Conservation (phyloP, 768 basidiomycete genomes). For the Scleroderma citrinum region DNA sequence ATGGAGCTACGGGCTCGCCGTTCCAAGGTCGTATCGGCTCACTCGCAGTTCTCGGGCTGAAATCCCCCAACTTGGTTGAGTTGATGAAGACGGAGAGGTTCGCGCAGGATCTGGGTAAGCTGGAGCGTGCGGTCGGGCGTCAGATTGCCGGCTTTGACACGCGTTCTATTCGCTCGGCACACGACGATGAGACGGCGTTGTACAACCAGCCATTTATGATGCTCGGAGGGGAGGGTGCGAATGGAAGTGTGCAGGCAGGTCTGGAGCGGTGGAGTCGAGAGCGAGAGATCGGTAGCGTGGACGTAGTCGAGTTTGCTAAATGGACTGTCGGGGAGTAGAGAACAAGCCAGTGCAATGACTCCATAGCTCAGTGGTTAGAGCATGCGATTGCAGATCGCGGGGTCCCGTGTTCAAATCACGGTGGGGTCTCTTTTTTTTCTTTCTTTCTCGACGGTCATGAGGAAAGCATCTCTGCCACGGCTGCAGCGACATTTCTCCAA, state of each 20-base stretch:
- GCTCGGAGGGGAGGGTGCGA: slow-evolving; percentile 47
- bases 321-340: slow-evolving; percentile 55
- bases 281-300: slow-evolving; percentile 38
- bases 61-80: slow-evolving; percentile 40
- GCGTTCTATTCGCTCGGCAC: slow-evolving; percentile 34
- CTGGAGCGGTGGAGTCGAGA: slow-evolving; percentile 51
- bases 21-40: slow-evolving; percentile 57
- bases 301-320: slow-evolving; percentile 49
- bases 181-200: slow-evolving; percentile 46
- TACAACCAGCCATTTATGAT: slow-evolving; percentile 74
- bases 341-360: slow-evolving; percentile 6
- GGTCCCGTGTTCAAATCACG: slow-evolving; percentile 57
- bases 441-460: slow-evolving; percentile 29
- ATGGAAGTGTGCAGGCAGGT: slow-evolving; percentile 24
- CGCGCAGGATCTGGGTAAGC: slow-evolving; percentile 47
- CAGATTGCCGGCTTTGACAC: slow-evolving; percentile 86
- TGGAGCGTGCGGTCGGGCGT: slow-evolving; percentile 74
- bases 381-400: slow-evolving; percentile 55
- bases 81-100: slow-evolving; percentile 45
- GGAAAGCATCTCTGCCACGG: slow-evolving; percentile 27
- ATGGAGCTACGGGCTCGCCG: slow-evolving; percentile 44
- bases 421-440: slow-evolving; percentile 34
- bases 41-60: slow-evolving; percentile 50
- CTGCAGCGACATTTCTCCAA: slow-evolving; percentile 23
- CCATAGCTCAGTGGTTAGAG: slow-evolving; percentile 46